Base-by-base conservation (phyloP, 805 yeast genomes). In the Lachancea mirantina region DNA sequence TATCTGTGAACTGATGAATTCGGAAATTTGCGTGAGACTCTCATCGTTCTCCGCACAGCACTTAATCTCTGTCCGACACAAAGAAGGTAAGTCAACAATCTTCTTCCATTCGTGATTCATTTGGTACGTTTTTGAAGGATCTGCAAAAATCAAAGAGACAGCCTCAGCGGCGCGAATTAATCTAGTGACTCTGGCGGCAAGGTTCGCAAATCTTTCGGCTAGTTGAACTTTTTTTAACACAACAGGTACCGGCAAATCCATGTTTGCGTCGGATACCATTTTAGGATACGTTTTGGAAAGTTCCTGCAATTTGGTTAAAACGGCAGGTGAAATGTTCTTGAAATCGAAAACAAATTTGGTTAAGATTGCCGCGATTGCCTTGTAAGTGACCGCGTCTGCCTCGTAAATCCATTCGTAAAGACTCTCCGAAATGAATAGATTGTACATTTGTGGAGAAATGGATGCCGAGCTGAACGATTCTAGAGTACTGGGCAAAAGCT, bases 321-420 rank as follows among this genome's bases (percentile, higher is more conserved):
- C 77, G 8, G 68, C 67, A 1, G 59, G 59, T 2, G 87, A 84
- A 4, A 79, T 67, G n/a, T 58, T 61, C 34, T 61, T 57, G 20
- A 38, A 38, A 39, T 75, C 80, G 24, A 77, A 57, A 10, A 75
- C 73, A 36, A 81, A 58, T 17, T 77, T 78, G 4, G 78, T 68
- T 40, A 84, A 57, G 70, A 78, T 68, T 42, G 70, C 72, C 14
- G 78, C 63, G 45, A 73, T 57, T 20, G 65, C 64, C 36, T 53
- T 52, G 56, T 78, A 82, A 58, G 78, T 68, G n/a, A 70, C 61
- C 38, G 68, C 47, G 52, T 85, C 95, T 50, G 85, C 80, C 28
- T 69, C 60, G 19, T 65, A 46, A n/a, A 81, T 67, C 94, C 95
- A 84, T 10, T 67, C 67, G 4, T 64, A 46, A 9, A 76, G 46